These are phyloP conservation scores for Calonectria montana DNA, from an alignment of 2,329 filamentous ascomycete genomes.

Conservation along the genomic window DNA sequence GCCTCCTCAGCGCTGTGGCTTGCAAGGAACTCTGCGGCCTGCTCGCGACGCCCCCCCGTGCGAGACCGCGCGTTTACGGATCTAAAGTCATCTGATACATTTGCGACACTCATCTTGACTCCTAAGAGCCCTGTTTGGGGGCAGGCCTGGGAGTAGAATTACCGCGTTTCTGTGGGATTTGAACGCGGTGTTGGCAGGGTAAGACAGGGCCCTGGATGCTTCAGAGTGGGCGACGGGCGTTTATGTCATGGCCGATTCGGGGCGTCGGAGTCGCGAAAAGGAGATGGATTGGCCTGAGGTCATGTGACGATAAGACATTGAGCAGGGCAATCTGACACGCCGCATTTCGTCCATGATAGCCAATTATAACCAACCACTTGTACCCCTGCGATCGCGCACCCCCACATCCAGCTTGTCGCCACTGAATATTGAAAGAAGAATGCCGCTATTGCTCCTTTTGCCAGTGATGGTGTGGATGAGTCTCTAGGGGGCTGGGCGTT, in stretches of 20 bases:
- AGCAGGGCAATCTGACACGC: neutral
- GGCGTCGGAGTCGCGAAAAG: neutral
- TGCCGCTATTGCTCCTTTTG: too few species aligned
- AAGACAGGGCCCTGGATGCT: neutral
- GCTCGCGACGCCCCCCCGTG: neutral
- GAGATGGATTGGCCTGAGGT: neutral
- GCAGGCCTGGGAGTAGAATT: neutral
- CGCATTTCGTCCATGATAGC: neutral
- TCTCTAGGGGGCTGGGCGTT: too few species aligned
- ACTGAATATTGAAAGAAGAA: too few species aligned
- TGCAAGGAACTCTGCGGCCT: neutral
- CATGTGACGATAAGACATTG: neutral
- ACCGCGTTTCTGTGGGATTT: neutral
- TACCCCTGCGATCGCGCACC: too few species aligned
- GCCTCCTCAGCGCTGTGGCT: neutral
- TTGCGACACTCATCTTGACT: neutral
- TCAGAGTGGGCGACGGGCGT: neutral
- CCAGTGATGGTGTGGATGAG: too few species aligned
- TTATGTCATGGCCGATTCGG: neutral
- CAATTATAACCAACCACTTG: too few species aligned
- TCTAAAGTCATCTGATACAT: neutral
- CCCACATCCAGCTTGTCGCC: too few species aligned
- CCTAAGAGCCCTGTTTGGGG: neutral
- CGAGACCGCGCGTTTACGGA: neutral
- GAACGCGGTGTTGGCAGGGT: neutral